Evolutionary conservation across 2,329 filamentous ascomycete genomes (phyloP).

Genomic region (Podosphaera leucotricha): DNA sequence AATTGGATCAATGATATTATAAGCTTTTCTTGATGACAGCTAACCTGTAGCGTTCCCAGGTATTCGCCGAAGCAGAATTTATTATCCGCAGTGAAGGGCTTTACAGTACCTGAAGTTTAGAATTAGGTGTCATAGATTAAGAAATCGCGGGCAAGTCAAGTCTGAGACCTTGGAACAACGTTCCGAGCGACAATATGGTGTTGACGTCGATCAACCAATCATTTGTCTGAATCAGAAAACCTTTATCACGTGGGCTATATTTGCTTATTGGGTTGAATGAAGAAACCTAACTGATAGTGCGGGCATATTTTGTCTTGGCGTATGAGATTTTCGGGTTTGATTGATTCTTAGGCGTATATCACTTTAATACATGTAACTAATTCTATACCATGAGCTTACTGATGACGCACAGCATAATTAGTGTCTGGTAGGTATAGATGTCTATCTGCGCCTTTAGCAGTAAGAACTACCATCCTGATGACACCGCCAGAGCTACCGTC

Average conservation of each 20-base stretch:
- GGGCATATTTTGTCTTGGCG: neutral
- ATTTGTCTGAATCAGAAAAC: neutral
- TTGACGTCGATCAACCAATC: neutral
- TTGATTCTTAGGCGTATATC: no score
- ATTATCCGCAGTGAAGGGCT: neutral
- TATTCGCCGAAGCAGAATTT: neutral
- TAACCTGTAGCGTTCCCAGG: neutral
- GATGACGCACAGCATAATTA: constrained; percentile 34
- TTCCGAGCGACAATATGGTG: neutral
- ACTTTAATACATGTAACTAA: neutral
- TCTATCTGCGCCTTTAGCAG: constrained; percentile 66
- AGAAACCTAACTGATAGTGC: no score
- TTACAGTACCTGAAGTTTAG: neutral
- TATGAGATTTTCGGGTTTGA: no score
- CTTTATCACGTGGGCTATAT: neutral
- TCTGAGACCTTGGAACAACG: neutral
- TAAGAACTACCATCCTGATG: constrained; percentile 93
- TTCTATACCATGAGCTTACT: constrained; percentile 26
- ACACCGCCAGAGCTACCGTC: constrained; percentile 96
- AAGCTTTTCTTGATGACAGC: neutral
- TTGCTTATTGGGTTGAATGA: neutral
- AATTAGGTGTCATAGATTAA: neutral
- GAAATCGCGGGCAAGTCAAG: neutral
- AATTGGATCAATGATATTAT: neutral
- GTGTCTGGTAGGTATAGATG: constrained; percentile 92